Base-by-base conservation (phyloP, 176 grass and related monocot genomes). In the Puya raimondii region DNA sequence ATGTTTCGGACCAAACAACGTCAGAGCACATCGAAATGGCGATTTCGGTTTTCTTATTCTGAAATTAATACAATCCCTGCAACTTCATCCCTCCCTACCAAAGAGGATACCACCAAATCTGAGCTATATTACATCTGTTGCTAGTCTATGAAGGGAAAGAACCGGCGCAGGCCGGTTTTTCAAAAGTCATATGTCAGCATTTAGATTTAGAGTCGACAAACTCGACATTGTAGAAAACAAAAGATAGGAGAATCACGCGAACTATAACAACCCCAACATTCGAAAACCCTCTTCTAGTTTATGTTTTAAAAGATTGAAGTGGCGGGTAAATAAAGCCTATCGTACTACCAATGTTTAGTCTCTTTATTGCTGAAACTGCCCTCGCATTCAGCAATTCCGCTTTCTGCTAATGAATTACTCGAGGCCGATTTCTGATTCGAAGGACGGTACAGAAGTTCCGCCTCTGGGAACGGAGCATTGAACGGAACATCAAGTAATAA, bases 401-500 rank as follows among this genome's bases (percentile, higher is more conserved):
- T 70, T 22, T 48, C 49, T 1, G 67, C 78, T 72, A 51, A 72
- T 50, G 70, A 66, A 75, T 66, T 77, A 64, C 23, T 71, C 57
- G 74, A 49, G 69, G 56, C 64, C 12, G 77, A 83, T 54, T 68
- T 91, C 67, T 80, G 49, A 50, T 86, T 84, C 63, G 63, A 86
- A 78, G 83, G 83, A 59, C 78, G 77, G 49, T 70, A 82, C 29
- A 96, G 83, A 77, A 96, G 84, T 20, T 91, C 88, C 50, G 92
- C 82, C 74, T 96, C 92, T 51, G 80, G 56, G n/a, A 83, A 88
- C 14, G 79, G 78, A 66, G 82, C 87, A 76, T 83, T 92, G 53
- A 64, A 76, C 74, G 89, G 89, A 68, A 97, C 72, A 26, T 89
- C 79, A 23, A 92, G 74, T 66, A 97, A 72, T 74, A 97, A 77